These are phyloP conservation scores for Tylopilus sp. DNA, from an alignment of 1,284 basidiomycete genomes.

Conservation along the genomic window DNA sequence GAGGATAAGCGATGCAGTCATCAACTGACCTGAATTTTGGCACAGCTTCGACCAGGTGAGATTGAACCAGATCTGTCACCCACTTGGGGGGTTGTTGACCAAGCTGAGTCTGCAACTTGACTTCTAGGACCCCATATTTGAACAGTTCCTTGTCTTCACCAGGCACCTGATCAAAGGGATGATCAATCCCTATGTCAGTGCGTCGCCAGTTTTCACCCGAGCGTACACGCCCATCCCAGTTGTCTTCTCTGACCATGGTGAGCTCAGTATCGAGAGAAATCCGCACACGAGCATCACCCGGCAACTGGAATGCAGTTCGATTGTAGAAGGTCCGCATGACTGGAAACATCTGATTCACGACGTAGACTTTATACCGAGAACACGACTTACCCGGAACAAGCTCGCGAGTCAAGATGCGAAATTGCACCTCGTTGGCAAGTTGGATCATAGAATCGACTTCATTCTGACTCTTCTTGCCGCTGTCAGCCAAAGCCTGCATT, in stretches of 20 bases:
- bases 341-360: constrained; percentile 24
- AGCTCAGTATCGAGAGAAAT: constrained; percentile 98
- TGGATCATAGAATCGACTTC: constrained; percentile 96
- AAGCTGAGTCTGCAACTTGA: constrained; percentile 94
- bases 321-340: constrained; percentile 99
- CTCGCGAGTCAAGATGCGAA: constrained; percentile 80
- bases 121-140: constrained; percentile 92
- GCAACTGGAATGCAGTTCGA: constrained; percentile 96
- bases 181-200: constrained; percentile 89
- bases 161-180: constrained; percentile 79
- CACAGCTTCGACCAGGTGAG: constrained; percentile 89
- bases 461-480: constrained; percentile 91
- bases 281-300: constrained; percentile 94
- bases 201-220: constrained; percentile 90
- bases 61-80: constrained; percentile 92
- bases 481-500: constrained; percentile 83
- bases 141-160: constrained; percentile 87
- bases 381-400: constrained; percentile 68
- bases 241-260: constrained; percentile 91
- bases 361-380: neutral
- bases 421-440: constrained; percentile 94
- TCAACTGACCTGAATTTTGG: constrained; percentile 75
- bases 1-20: neutral
- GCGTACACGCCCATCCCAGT: constrained; percentile 84
- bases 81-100: constrained; percentile 96